Conservation (phyloP, 2,329 filamentous ascomycete species). For the Lasiodiplodia gonubiensis region DNA sequence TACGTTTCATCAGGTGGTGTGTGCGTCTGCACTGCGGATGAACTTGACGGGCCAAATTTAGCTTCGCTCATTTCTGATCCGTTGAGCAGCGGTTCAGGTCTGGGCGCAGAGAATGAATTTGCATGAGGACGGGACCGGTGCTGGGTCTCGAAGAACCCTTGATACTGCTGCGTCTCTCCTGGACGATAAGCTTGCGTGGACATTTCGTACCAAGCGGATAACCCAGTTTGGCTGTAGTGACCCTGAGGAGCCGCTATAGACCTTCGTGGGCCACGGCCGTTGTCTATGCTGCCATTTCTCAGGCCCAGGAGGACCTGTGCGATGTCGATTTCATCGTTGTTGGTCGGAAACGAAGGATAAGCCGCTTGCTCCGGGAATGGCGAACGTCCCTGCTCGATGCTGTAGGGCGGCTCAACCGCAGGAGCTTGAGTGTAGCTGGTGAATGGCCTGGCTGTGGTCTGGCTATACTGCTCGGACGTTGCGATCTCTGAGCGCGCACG, state of each 20-base stretch:
- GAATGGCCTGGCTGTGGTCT: conserved; percentile 49
- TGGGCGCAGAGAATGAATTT: conserved; percentile 13
- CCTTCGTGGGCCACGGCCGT: conserved; percentile 9
- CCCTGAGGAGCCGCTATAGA: conserved; percentile 22
- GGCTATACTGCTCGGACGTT: conserved; percentile 49
- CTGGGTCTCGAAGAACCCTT: conserved; percentile 5
- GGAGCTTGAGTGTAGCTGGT: conserved; percentile 50
- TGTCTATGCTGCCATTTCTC: conserved; percentile 24
- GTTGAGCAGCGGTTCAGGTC: conserved; percentile 4
- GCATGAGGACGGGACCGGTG: conserved; percentile 3
- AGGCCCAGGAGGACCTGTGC: conserved; percentile 24
- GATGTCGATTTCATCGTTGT: conserved; percentile 23
- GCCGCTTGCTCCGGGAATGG: not conserved
- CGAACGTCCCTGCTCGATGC: not conserved
- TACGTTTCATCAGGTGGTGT: conserved; percentile 48
- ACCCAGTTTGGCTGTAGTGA: conserved; percentile 7
- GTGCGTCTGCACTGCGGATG: conserved; percentile 42
- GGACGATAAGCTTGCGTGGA: not conserved
- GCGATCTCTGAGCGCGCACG: conserved; percentile 64
- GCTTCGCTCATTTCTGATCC: conserved; percentile 12
- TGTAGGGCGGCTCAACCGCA: conserved; percentile 37
- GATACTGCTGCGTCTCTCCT: conserved; percentile 4
- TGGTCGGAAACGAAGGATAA: not conserved
- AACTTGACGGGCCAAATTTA: not conserved
- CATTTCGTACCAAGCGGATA: conserved; percentile 5